Evolutionary conservation across 805 yeast species (phyloP).

Genomic region (Lipomyces sp.): DNA sequence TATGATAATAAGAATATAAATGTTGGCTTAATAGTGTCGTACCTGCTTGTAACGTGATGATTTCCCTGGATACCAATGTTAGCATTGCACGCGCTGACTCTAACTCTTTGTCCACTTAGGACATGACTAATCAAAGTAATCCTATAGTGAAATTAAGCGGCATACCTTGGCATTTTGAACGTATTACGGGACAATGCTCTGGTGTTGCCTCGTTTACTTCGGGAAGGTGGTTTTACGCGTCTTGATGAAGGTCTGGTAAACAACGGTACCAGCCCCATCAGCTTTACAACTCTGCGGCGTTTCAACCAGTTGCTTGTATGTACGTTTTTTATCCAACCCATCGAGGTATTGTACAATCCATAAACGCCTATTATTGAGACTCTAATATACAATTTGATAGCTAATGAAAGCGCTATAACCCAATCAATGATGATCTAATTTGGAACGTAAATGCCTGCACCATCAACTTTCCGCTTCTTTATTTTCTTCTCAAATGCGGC

Average conservation of each 20-base stretch:
- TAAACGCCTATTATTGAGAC: no score
- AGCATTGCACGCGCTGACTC: background rate
- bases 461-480: background rate
- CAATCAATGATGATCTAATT: background rate
- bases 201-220: background rate
- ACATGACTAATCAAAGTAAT: background rate
- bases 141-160: background rate
- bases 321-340: no score
- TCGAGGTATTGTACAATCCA: no score
- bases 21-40: background rate
- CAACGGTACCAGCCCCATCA: constrained; percentile 12
- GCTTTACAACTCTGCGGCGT: background rate
- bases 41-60: constrained; percentile 42
- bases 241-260: constrained; percentile 13
- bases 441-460: background rate
- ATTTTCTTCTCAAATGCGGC: background rate
- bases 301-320: no score
- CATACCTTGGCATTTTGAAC: constrained; percentile 27
- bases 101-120: background rate
- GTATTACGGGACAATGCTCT: background rate
- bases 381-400: background rate
- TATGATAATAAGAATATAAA: background rate
- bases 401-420: background rate
- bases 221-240: background rate
- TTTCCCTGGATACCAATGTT: constrained; percentile 33